Conservation (phyloP, 139 green algal genomes). For the Chlamydomonas schloesseri region DNA sequence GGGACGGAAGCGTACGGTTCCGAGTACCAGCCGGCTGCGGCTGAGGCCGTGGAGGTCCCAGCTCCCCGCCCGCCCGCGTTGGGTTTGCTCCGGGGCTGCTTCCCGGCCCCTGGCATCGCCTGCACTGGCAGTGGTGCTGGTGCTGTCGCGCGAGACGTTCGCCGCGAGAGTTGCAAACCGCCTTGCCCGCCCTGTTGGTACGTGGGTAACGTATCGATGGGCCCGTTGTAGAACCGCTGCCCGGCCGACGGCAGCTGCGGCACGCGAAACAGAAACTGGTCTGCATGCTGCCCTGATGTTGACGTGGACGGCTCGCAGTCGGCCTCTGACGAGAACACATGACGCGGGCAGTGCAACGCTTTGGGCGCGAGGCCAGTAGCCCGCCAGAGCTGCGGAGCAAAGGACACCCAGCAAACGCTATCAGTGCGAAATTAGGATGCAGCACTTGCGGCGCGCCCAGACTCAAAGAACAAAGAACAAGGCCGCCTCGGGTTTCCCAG, state of each 20-base stretch:
- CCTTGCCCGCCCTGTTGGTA: slow-evolving; percentile 13
- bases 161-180: neutral
- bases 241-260: neutral
- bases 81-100: slow-evolving; percentile 6
- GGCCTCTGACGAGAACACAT: slow-evolving; percentile 25
- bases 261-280: slow-evolving; percentile 20
- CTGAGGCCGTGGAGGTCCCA: neutral
- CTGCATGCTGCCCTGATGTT: neutral
- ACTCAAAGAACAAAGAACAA: neutral
- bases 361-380: slow-evolving; percentile 35
- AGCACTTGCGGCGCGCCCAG: neutral
- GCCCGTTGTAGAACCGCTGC: slow-evolving; percentile 24
- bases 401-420: neutral
- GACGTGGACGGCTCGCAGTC: slow-evolving; percentile 31
- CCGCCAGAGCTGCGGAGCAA: slow-evolving; percentile 19
- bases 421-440: neutral
- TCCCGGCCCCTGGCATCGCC: neutral
- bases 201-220: slow-evolving; percentile 11
- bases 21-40: neutral
- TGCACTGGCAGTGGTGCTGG: neutral
- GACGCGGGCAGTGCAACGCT: slow-evolving; percentile 26
- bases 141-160: slow-evolving; percentile 10
- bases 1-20: neutral
- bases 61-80: neutral
- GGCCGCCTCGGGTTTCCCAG: neutral